Conservation (phyloP, 805 yeast species). For the Isabelozyma rhagii region DNA sequence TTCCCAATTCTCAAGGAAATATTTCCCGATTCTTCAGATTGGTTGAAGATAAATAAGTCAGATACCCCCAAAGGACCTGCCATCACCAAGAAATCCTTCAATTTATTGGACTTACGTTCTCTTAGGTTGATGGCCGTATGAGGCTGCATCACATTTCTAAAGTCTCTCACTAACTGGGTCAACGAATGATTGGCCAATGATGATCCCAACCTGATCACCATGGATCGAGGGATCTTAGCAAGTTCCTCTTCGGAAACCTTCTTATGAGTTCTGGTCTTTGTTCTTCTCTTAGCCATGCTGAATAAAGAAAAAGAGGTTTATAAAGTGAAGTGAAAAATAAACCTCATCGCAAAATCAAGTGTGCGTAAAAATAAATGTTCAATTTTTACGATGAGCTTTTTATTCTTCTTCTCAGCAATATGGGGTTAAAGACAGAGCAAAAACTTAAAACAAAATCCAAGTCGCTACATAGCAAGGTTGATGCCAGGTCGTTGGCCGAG, state of each 20-base stretch:
- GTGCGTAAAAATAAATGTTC: neutral
- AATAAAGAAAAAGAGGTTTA: neutral
- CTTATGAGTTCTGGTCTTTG: constrained; percentile 86
- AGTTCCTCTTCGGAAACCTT: constrained; percentile 59
- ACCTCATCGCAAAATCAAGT: neutral
- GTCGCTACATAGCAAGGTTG: constrained; percentile 18
- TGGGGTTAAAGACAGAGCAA: neutral
- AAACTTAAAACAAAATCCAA: constrained; percentile 11
- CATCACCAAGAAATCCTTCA: constrained; percentile 96
- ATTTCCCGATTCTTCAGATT: constrained; percentile 71
- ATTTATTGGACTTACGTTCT: constrained; percentile 82
- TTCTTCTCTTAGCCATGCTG: constrained; percentile 40
- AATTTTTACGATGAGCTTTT: neutral
- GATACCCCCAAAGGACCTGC: constrained; percentile 94
- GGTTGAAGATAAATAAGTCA: constrained; percentile 84
- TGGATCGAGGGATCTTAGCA: constrained; percentile 81
- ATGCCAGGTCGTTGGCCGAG: constrained; percentile 52
- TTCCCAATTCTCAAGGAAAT: constrained; percentile 80
- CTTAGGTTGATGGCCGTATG: constrained; percentile 87
- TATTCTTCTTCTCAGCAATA: neutral
- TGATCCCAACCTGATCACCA: constrained; percentile 87
- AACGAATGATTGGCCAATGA: constrained; percentile 76
- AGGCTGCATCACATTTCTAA: constrained; percentile 91
- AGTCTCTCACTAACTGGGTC: constrained; percentile 80
- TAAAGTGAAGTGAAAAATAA: neutral